Evolutionary conservation across 176 grass and related monocot species (phyloP).

Genomic region (Lolium multiflorum): DNA sequence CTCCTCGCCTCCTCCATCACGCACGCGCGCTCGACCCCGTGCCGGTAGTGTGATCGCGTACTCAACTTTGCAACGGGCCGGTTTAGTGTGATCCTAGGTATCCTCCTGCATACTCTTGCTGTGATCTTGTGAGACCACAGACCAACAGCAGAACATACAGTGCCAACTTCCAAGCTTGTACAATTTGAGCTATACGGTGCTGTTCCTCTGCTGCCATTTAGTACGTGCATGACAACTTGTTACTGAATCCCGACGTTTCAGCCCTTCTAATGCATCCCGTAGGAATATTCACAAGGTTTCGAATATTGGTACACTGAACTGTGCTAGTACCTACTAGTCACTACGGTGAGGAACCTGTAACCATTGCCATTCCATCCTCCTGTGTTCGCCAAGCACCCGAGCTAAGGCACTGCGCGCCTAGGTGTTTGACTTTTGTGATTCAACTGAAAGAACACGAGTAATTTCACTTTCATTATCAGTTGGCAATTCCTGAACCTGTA

Average conservation of each 20-base stretch:
- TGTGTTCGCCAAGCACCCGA: neutral
- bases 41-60: neutral
- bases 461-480: neutral
- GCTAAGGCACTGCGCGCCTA: too few species aligned
- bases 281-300: neutral
- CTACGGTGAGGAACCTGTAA: neutral
- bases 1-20: neutral
- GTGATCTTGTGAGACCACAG: neutral
- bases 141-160: neutral
- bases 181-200: neutral
- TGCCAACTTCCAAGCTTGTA: neutral
- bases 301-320: neutral
- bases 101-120: neutral
- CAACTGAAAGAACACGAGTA: neutral
- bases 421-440: too few species aligned
- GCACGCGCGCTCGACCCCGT: neutral
- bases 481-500: neutral
- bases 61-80: neutral
- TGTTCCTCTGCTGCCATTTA: constrained; percentile 7
- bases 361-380: neutral
- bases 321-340: neutral
- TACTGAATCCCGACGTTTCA: constrained; percentile 6
- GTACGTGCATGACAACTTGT: constrained; percentile 17
- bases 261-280: neutral
- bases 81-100: neutral